These are phyloP conservation scores for Asterochloris erici DNA, from an alignment of 139 green algal genomes.

Conservation along the genomic window DNA sequence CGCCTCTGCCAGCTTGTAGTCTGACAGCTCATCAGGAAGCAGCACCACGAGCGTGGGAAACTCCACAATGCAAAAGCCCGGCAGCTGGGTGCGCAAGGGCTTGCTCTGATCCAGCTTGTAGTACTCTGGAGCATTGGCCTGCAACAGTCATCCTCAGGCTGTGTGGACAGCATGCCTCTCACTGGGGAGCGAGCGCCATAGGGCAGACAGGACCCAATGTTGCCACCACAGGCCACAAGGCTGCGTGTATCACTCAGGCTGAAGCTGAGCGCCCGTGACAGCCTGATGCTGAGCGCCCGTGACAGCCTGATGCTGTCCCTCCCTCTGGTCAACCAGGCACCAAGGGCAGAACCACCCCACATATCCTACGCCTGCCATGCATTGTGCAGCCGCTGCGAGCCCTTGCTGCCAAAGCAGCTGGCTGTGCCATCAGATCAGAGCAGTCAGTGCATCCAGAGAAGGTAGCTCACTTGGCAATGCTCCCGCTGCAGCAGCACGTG, in stretches of 20 bases:
- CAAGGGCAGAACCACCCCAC: neutral
- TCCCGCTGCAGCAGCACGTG: constrained; percentile 19
- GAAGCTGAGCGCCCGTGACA: too few relatives aligned
- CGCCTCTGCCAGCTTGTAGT: neutral
- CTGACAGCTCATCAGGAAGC: neutral
- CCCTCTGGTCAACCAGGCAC: too few relatives aligned
- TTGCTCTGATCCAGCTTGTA: neutral
- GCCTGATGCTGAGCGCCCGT: too few relatives aligned
- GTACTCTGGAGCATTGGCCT: constrained; percentile 12
- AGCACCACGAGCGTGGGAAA: neutral
- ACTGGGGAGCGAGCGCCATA: too few relatives aligned
- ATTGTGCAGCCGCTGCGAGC: neutral
- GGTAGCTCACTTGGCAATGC: constrained; percentile 28
- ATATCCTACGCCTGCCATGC: neutral
- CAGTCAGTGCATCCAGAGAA: neutral
- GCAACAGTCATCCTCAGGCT: neutral
- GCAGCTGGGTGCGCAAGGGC: neutral
- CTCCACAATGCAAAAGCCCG: neutral
- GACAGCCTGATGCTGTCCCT: too few relatives aligned
- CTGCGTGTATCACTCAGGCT: too few relatives aligned
- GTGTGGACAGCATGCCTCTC: too few relatives aligned
- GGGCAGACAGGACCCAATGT: too few relatives aligned
- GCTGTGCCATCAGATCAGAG: neutral
- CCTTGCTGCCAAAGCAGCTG: neutral
- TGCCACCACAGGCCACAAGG: too few relatives aligned